phyloP scores from a whole-genome alignment of 2,329 filamentous ascomycete genomes.

The Aureobasidium subglaciale region DNA sequence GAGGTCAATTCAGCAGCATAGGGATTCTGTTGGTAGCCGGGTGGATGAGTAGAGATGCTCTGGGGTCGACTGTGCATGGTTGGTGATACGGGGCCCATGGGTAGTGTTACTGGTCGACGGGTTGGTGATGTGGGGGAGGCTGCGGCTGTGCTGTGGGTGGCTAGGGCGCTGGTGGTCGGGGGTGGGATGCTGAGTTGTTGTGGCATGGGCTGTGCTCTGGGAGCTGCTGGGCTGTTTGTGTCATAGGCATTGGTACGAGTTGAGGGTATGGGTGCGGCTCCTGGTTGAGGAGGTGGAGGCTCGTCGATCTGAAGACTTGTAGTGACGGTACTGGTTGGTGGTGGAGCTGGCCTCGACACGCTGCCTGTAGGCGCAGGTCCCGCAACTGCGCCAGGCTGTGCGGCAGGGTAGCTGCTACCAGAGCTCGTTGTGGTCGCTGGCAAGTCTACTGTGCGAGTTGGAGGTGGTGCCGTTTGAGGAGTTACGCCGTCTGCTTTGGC shows the following conservation, averaged over 20 bases:
- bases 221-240: conserved; percentile 30
- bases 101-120: conserved; percentile 30
- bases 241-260: conserved; percentile 22
- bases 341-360: conserved; percentile 19
- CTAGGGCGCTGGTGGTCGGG: conserved; percentile 31
- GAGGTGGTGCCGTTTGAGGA: conserved; percentile 29
- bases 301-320: conserved; percentile 21
- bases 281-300: conserved; percentile 37
- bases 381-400: conserved; percentile 25
- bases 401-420: conserved; percentile 23
- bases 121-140: conserved; percentile 21
- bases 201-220: conserved; percentile 32
- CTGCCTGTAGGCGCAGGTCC: conserved; percentile 28
- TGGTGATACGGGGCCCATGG: conserved; percentile 29
- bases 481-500: conserved; percentile 31
- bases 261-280: conserved; percentile 32
- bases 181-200: conserved; percentile 35
- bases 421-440: background rate
- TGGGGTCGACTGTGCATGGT: conserved; percentile 20
- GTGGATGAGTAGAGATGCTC: conserved; percentile 34
- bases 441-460: background rate
- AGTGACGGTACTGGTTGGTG: conserved; percentile 21
- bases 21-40: conserved; percentile 43
- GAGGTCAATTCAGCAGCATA: conserved; percentile 35
- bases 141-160: conserved; percentile 32